phyloP scores from a whole-genome alignment of 352 stramenopile genomes.

The Pythium apleroticum region DNA sequence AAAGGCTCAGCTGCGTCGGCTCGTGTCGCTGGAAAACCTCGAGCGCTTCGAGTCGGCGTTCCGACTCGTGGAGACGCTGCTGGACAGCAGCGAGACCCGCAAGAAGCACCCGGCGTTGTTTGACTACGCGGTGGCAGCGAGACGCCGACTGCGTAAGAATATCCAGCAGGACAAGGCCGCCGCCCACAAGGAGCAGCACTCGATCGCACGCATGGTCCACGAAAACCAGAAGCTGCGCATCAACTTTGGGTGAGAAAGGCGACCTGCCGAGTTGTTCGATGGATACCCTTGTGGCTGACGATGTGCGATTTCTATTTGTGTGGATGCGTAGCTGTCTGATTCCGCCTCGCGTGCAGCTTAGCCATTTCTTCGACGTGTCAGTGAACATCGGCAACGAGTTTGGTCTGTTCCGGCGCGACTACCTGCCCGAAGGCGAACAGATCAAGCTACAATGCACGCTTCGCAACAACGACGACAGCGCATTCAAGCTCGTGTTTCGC shows the following conservation, averaged over 20 bases:
- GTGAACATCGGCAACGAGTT: slow-evolving; percentile 87
- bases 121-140: slow-evolving; percentile 52
- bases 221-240: slow-evolving; percentile 77
- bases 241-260: slow-evolving; percentile 60
- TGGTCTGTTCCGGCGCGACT: slow-evolving; percentile 67
- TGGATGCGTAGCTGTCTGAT: slow-evolving; percentile 44
- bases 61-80: slow-evolving; percentile 40
- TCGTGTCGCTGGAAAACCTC: slow-evolving; percentile 75
- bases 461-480: slow-evolving; percentile 32
- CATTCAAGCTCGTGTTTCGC: slow-evolving; percentile 34
- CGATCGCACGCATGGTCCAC: slow-evolving; percentile 77
- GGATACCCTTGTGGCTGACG: neutral
- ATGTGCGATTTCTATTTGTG: neutral
- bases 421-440: slow-evolving; percentile 37
- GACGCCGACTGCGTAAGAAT: slow-evolving; percentile 55
- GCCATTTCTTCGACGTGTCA: slow-evolving; percentile 54
- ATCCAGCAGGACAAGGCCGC: slow-evolving; percentile 50
- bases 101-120: slow-evolving; percentile 34
- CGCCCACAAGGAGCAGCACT: slow-evolving; percentile 45
- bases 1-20: slow-evolving; percentile 59
- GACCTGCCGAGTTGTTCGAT: slow-evolving; percentile 8
- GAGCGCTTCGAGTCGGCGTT: slow-evolving; percentile 72
- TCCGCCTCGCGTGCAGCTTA: slow-evolving; percentile 50
- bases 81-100: slow-evolving; percentile 26
- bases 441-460: slow-evolving; percentile 55